Evolutionary conservation across 257 asterid species (phyloP).

Genomic region (Solanum clarkiae): DNA sequence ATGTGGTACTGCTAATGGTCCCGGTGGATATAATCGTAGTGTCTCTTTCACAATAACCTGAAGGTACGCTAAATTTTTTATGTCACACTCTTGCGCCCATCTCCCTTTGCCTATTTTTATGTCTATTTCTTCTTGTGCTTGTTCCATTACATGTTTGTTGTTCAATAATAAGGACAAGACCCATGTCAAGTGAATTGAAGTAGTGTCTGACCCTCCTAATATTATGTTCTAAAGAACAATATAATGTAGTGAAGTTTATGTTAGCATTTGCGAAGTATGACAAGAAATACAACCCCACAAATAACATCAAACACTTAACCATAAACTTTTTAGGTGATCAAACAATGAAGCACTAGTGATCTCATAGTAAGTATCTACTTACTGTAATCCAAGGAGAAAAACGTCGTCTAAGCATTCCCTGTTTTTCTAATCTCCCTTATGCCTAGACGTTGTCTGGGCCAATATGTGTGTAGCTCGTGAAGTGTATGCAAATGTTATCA

Average conservation of each 20-base stretch:
- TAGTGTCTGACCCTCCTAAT: background rate
- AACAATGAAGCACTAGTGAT: background rate
- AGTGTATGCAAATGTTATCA: no score
- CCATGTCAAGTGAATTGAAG: background rate
- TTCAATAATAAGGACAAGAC: background rate
- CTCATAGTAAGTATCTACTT: no score
- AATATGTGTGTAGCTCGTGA: no score
- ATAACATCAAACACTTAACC: no score
- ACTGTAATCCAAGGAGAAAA: no score
- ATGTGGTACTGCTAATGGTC: background rate
- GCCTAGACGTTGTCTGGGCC: no score
- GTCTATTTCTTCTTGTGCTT: background rate
- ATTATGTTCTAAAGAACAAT: background rate
- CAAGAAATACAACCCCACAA: background rate
- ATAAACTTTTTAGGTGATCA: background rate
- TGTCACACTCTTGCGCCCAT: background rate
- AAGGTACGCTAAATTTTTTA: background rate
- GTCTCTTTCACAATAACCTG: background rate
- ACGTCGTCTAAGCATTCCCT: no score
- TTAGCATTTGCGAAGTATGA: background rate
- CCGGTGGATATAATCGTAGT: background rate
- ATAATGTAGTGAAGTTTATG: background rate
- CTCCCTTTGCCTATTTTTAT: background rate
- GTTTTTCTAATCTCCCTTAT: no score
- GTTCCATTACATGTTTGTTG: background rate